Base-by-base conservation (phyloP, 169 alveolate genomes). In the Besnoitia besnoiti region DNA sequence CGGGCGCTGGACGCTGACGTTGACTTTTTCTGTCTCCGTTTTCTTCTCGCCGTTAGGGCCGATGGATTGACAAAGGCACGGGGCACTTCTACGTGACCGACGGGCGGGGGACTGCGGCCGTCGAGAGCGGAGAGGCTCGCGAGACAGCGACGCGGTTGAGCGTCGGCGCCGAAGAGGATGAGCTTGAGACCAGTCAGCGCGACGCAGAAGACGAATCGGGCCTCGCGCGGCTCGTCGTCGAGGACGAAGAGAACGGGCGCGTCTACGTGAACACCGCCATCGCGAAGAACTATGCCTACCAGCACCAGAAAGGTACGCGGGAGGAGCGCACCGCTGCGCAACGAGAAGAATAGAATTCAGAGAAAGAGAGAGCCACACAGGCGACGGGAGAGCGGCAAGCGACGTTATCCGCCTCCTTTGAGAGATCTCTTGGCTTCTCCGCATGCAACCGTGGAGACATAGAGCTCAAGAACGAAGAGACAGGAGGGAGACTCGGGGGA, bases 41-140 rank as follows among this genome's bases (percentile, higher is more conserved):
- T 50, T 50, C 80, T n/a, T 14, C 21, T 55, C 39, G 10, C 39
- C 80, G 3, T 5, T 42, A 67, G 80, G 89, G 89, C 37, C 47
- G 44, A 3, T 80, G 89, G 89, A 42, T 80, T 7, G 89, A 80
- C 89, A 42, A 46, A 42, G 89, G 89, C 30, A 80, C 89, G 0
- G 89, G 89, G 3, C 89, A 80, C 67, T 80, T 80, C 67, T 80
- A 46, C 67, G 89, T 80, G 73, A 46, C 51, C 16, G 89, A 80
- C 40, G 89, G 89, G 14, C 24, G 73, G 0, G 67, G 61, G 44
- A 39, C 89, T 19, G 61, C 61, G 42, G 61, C 89, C 10, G 67
- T 40, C 33, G 67, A 42, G 46, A 42, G 80, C 40, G 80, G 80
- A 5, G 44, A 19, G 30, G 62, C 62, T 19, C n/a, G 80, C 80